A percentile compares a stretch with the other conserved stretches of the same genome.
Evolutionary conservation across 306 rosid species (phyloP).

Genomic region (apple (Malus domestica)): DNA sequence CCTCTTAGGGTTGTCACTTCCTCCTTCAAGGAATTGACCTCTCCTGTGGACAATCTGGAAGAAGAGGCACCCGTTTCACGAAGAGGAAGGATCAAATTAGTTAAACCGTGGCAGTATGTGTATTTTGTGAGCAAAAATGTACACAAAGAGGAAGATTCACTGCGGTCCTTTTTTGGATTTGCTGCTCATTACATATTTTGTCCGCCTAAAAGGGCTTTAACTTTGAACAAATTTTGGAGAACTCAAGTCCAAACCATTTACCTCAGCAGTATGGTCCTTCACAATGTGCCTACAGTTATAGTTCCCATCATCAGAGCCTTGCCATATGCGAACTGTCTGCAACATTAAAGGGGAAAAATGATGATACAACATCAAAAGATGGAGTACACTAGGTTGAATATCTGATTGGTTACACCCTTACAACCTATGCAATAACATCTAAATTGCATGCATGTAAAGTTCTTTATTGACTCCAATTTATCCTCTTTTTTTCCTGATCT

Average conservation of each 20-base stretch:
- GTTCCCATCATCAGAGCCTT: slow-evolving; percentile 70
- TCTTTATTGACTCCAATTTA: not conserved
- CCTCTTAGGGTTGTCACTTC: no score
- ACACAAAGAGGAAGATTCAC: not conserved
- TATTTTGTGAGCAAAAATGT: no score
- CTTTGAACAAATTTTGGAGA: not conserved
- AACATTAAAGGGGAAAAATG: slow-evolving; percentile 9
- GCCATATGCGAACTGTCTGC: slow-evolving; percentile 96
- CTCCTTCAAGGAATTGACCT: no score
- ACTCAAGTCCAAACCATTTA: slow-evolving; percentile 10
- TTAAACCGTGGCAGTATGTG: no score
- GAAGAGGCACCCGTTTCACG: no score
- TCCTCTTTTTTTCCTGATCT: no score
- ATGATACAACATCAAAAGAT: not conserved
- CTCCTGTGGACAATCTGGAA: no score
- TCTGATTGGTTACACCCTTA: not conserved
- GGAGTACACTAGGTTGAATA: not conserved
- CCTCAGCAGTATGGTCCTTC: slow-evolving; percentile 93
- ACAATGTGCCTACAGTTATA: slow-evolving; percentile 68
- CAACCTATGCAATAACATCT: not conserved
- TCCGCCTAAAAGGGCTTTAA: not conserved
- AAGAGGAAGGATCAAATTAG: no score
- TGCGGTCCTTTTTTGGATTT: not conserved
- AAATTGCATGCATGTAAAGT: not conserved
- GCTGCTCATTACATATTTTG: not conserved